Conservation (phyloP, 2,329 filamentous ascomycete genomes). For the Colletotrichum limetticola region DNA sequence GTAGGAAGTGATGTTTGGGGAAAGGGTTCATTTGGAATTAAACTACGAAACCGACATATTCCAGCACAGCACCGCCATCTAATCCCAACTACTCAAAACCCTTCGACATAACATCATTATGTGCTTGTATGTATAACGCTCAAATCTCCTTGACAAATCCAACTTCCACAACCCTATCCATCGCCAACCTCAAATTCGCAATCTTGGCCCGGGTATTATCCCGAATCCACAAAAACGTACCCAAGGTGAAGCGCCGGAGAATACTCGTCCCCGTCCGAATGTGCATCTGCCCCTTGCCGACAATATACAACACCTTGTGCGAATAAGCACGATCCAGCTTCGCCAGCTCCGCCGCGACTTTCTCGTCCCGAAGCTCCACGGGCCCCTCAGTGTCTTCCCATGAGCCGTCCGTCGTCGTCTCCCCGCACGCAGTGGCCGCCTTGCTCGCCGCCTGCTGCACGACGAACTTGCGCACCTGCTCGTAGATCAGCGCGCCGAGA, state of each 20-base stretch:
- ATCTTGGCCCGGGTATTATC: slow-evolving; percentile 76
- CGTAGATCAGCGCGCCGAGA: slow-evolving; percentile 68
- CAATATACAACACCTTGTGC: slow-evolving; percentile 64
- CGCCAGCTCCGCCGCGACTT: slow-evolving; percentile 52
- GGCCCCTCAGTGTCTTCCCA: slow-evolving; percentile 24
- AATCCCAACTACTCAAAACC: not conserved
- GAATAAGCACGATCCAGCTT: slow-evolving; percentile 55
- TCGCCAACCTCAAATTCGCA: slow-evolving; percentile 68
- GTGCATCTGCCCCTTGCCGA: slow-evolving; percentile 72
- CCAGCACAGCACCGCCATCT: not conserved
- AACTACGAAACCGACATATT: not conserved
- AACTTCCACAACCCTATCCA: slow-evolving; percentile 73
- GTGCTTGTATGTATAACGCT: not conserved
- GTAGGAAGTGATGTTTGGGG: too few relatives aligned
- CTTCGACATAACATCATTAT: too few relatives aligned
- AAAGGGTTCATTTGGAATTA: too few relatives aligned
- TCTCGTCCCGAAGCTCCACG: slow-evolving; percentile 39
- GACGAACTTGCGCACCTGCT: slow-evolving; percentile 65
- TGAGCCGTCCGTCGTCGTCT: not conserved
- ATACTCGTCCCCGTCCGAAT: slow-evolving; percentile 53
- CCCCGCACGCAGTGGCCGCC: slow-evolving; percentile 31
- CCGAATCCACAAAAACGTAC: slow-evolving; percentile 70
- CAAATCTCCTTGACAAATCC: slow-evolving; percentile 76
- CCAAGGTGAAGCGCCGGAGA: slow-evolving; percentile 58
- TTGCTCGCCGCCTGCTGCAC: slow-evolving; percentile 44